Conservation (phyloP, 1,284 basidiomycete species). For the Farysia itapuensis region DNA sequence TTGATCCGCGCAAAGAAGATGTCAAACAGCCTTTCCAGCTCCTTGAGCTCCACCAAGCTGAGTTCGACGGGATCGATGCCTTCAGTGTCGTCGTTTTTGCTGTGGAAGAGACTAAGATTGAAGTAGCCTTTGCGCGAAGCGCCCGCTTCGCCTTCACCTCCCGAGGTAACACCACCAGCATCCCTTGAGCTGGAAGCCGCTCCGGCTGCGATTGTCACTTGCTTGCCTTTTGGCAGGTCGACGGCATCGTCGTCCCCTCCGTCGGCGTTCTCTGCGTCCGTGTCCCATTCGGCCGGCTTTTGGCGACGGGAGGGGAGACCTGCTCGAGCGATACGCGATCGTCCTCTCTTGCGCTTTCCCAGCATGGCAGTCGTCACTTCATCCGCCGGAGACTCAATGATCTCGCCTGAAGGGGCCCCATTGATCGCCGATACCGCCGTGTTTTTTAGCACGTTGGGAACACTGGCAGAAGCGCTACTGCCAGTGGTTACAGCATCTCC, state of each 20-base stretch:
- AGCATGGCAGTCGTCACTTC: constrained; percentile 31
- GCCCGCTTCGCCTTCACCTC: constrained; percentile 37
- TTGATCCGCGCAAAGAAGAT: constrained; percentile 52
- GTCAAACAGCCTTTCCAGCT: constrained; percentile 47
- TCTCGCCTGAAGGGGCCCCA: constrained; percentile 23
- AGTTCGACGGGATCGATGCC: constrained; percentile 41
- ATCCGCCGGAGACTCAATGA: constrained; percentile 32
- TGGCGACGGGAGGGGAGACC: constrained; percentile 16
- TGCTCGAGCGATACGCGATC: constrained; percentile 24
- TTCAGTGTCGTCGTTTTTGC: constrained; percentile 46
- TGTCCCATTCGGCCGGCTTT: constrained; percentile 31
- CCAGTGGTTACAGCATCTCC: constrained; percentile 22
- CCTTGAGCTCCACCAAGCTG: constrained; percentile 36
- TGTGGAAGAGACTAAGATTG: constrained; percentile 43
- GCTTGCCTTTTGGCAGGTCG: constrained; percentile 28
- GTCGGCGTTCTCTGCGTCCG: constrained; percentile 32
- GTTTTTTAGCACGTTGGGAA: constrained; percentile 11
- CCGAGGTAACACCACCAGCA: constrained; percentile 18
- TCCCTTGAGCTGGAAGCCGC: constrained; percentile 9
- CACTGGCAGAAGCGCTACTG: constrained; percentile 28
- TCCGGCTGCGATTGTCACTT: constrained; percentile 20
- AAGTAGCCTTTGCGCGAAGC: constrained; percentile 49
- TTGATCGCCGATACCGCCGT: constrained; percentile 9
- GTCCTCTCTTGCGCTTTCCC: constrained; percentile 35
- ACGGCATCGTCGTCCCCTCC: constrained; percentile 8